Evolutionary conservation across 768 basidiomycete species (phyloP).

Genomic region (Hypholoma fasciculare): DNA sequence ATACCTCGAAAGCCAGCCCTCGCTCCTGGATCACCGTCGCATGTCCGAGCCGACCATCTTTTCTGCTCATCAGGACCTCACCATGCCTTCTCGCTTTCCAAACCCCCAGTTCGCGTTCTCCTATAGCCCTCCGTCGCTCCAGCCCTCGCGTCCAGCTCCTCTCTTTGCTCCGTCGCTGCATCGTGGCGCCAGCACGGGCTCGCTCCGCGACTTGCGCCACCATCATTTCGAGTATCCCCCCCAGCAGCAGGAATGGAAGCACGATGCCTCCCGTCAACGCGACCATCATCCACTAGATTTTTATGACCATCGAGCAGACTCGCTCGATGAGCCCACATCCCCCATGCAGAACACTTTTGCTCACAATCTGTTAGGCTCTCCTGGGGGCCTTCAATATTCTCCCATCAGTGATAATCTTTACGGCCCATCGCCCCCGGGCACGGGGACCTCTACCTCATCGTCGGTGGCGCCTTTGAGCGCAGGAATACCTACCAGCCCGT

Average conservation of each 20-base stretch:
- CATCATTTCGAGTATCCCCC: constrained; percentile 37
- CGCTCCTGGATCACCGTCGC: constrained; percentile 58
- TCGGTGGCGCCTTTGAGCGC: constrained; percentile 37
- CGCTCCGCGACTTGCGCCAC: constrained; percentile 42
- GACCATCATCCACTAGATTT: constrained; percentile 28
- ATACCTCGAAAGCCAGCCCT: constrained; percentile 28
- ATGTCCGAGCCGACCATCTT: constrained; percentile 56
- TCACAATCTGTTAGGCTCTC: constrained; percentile 34
- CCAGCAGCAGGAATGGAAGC: constrained; percentile 38
- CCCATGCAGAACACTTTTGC: constrained; percentile 56
- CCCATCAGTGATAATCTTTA: constrained; percentile 51
- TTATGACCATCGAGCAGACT: constrained; percentile 29
- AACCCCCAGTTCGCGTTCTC: constrained; percentile 43
- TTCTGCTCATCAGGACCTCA: constrained; percentile 39
- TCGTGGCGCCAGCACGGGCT: constrained; percentile 44
- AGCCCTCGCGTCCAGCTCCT: constrained; percentile 33
- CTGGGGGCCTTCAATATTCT: constrained; percentile 43
- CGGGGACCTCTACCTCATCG: constrained; percentile 57
- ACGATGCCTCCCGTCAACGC: constrained; percentile 28
- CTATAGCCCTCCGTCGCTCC: constrained; percentile 31
- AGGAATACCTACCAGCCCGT: constrained; percentile 24
- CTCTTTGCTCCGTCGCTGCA: constrained; percentile 44
- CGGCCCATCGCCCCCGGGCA: constrained; percentile 62
- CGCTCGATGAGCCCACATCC: constrained; percentile 50
- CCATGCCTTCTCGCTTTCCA: constrained; percentile 31